Percentiles rank a stretch among this genome's conserved stretches.
Evolutionary conservation across 495 filamentous ascomycete species (phyloP).

Genomic region (Neurospora sp.): DNA sequence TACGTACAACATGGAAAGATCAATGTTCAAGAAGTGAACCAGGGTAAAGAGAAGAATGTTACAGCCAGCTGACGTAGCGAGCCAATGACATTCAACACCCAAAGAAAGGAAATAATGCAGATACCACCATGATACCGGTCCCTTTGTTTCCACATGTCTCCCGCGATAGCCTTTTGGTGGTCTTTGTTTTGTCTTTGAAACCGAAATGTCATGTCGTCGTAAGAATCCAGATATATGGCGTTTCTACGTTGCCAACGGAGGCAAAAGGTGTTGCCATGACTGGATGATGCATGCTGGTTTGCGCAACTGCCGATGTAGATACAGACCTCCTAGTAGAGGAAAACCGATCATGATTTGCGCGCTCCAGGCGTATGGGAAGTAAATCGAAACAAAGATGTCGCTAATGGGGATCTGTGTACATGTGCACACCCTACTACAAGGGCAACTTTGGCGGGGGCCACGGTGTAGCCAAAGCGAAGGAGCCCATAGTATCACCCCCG

Average conservation of each 20-base stretch:
- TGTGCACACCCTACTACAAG: conserved; percentile 25
- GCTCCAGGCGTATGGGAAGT: background rate
- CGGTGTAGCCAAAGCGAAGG: background rate
- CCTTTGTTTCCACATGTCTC: background rate
- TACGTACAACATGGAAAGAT: background rate
- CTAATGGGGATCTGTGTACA: conserved; percentile 8
- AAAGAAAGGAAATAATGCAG: background rate
- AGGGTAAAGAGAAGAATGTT: background rate
- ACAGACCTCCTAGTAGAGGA: background rate
- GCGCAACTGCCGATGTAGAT: background rate
- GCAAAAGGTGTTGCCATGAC: background rate
- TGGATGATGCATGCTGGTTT: background rate
- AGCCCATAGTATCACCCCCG: background rate
- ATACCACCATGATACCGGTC: background rate
- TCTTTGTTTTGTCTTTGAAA: background rate
- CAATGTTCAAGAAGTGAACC: background rate
- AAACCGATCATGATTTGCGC: background rate
- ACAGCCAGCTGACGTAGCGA: background rate
- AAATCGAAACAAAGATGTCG: background rate
- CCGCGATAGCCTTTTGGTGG: background rate
- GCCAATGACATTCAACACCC: background rate
- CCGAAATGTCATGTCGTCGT: conserved; percentile 1
- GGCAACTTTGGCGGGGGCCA: conserved; percentile 12
- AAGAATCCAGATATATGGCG: background rate
- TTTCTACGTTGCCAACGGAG: background rate